A percentile compares a stretch with the other conserved stretches of the same genome.
phyloP scores from a whole-genome alignment of 192 early-diverging fungal genomes.

The Coemansia sp. region DNA sequence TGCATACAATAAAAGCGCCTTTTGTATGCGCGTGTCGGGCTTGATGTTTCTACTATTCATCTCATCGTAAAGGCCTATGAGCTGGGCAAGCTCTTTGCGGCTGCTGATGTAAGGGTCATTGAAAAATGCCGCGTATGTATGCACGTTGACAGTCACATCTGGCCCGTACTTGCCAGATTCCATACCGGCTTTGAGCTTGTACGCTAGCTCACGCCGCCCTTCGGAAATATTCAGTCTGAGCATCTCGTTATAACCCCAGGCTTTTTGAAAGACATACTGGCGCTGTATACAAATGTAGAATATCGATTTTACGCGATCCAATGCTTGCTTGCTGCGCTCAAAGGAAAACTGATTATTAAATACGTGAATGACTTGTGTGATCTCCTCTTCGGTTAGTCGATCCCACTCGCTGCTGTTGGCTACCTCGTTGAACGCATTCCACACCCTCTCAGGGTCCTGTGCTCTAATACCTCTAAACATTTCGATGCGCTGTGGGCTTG shows the following conservation, averaged over 20 bases:
- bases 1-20: conserved; percentile 32
- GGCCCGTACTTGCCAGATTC: conserved; percentile 26
- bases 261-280: conserved; percentile 7
- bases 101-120: conserved; percentile 23
- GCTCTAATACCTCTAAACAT: conserved; percentile 28
- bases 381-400: conserved; percentile 33
- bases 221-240: conserved; percentile 35
- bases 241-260: conserved; percentile 38
- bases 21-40: conserved; percentile 28
- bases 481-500: conserved; percentile 18
- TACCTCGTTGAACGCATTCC: conserved; percentile 34
- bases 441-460: conserved; percentile 27
- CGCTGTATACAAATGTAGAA: conserved; percentile 14
- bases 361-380: conserved; percentile 29
- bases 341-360: conserved; percentile 45
- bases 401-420: conserved; percentile 26
- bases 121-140: conserved; percentile 45
- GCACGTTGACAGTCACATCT: conserved; percentile 14
- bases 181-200: conserved; percentile 33
- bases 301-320: conserved; percentile 17
- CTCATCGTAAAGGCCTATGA: conserved; percentile 43
- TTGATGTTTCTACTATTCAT: conserved; percentile 30
- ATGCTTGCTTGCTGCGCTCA: conserved; percentile 18
- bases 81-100: conserved; percentile 18
- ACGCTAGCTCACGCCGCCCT: conserved; percentile 21